phyloP scores from a whole-genome alignment of 2,329 filamentous ascomycete species.

The Pyrenochaeta sp. region DNA sequence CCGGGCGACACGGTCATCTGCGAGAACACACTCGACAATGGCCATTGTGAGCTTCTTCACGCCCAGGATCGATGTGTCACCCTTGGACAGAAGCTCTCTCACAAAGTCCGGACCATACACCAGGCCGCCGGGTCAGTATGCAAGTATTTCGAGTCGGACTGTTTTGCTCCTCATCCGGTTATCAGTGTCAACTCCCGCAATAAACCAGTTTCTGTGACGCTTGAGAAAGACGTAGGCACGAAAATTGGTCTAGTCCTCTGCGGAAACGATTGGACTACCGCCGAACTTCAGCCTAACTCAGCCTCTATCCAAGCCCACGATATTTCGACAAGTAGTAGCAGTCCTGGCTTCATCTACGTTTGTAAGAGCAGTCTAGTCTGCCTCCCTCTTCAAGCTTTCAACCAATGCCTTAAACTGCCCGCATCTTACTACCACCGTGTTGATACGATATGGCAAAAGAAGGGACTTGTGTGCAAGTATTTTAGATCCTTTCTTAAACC shows the following conservation, averaged over 20 bases:
- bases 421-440: too few species aligned
- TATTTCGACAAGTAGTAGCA: not conserved
- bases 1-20: slow-evolving; percentile 1
- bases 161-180: not conserved
- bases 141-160: slow-evolving; percentile 7
- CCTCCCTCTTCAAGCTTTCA: too few species aligned
- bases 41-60: not conserved
- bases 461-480: too few species aligned
- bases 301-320: not conserved
- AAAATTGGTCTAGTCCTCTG: slow-evolving; percentile 1
- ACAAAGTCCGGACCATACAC: slow-evolving; percentile 2
- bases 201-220: not conserved
- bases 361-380: too few species aligned
- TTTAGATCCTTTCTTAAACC: too few species aligned
- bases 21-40: not conserved
- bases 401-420: too few species aligned
- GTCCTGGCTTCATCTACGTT: too few species aligned
- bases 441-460: too few species aligned
- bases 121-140: slow-evolving; percentile 5
- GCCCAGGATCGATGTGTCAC: slow-evolving; percentile 2
- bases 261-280: not conserved
- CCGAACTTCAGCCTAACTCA: not conserved
- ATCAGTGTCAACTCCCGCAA: not conserved
- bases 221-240: not conserved
- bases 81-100: not conserved